These are phyloP conservation scores for Vitis hybrid DNA, from an alignment of 177 flowering plant genomes.

Conservation along the genomic window DNA sequence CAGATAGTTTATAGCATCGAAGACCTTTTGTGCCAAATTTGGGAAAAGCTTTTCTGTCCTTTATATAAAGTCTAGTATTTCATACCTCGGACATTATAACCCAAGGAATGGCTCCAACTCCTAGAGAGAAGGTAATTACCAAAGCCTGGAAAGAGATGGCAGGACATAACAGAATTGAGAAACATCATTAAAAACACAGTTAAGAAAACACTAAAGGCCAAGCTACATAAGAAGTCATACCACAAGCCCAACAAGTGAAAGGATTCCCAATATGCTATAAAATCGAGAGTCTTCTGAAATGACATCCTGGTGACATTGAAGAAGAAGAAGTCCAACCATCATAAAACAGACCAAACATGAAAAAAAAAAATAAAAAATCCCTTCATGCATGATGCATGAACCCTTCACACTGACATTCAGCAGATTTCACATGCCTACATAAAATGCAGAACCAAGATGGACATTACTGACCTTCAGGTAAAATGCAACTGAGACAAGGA, in stretches of 20 bases:
- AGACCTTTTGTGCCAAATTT: not conserved
- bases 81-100: constrained; percentile 94
- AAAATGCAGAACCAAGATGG: not conserved
- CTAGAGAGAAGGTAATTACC: constrained; percentile 68
- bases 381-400: not conserved
- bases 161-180: not conserved
- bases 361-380: not conserved
- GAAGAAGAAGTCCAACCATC: not conserved
- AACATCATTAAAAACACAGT: not conserved
- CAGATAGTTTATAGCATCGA: not conserved
- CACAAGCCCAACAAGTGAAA: constrained; percentile 86
- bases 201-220: not conserved
- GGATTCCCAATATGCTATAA: constrained; percentile 43
- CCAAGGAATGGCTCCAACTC: constrained; percentile 95
- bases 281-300: constrained; percentile 42
- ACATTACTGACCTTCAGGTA: constrained; percentile 51
- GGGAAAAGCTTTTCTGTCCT: not conserved
- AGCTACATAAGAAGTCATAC: constrained; percentile 37
- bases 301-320: constrained; percentile 32
- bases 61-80: not conserved
- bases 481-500: constrained; percentile 72
- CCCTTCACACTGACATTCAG: not conserved
- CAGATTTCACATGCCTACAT: not conserved
- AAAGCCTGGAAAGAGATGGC: constrained; percentile 32
- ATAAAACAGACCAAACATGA: not conserved